These are phyloP conservation scores for Ricinus communis DNA, from an alignment of 345 rosid species.

Conservation along the genomic window DNA sequence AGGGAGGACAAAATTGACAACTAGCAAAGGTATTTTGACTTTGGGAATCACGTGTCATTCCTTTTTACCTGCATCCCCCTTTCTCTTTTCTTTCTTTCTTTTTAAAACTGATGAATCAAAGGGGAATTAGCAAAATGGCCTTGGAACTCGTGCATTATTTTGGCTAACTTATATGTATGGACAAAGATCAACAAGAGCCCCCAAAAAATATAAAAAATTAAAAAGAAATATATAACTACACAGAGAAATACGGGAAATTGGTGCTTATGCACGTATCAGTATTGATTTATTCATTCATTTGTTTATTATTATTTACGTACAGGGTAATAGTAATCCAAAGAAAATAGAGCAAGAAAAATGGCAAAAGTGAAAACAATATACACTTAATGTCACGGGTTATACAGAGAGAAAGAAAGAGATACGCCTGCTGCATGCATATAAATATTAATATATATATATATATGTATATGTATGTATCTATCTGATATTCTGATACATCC, in stretches of 20 bases:
- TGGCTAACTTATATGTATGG: too few relatives aligned
- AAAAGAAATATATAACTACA: too few relatives aligned
- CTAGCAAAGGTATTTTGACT: constrained; percentile 5
- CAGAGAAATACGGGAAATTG: too few relatives aligned
- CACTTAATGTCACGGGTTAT: constrained; percentile 13
- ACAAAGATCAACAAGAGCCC: too few relatives aligned
- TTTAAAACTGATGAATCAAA: not conserved
- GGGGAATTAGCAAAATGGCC: not conserved
- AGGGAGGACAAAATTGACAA: not conserved
- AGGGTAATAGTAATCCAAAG: too few relatives aligned
- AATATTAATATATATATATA: too few relatives aligned
- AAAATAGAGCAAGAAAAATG: not conserved
- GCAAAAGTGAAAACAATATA: not conserved
- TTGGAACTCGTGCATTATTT: not conserved
- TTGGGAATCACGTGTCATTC: not conserved
- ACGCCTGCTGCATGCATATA: constrained; percentile 1
- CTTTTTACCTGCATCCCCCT: not conserved
- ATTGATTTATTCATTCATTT: too few relatives aligned
- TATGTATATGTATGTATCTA: not conserved
- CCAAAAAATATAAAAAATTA: not conserved
- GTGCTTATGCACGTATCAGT: too few relatives aligned
- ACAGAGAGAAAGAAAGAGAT: not conserved
- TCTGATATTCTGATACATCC: constrained; percentile 5
- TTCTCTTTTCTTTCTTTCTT: too few relatives aligned
- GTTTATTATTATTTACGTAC: too few relatives aligned